Conservation (phyloP, 371 early-diverging fungal species). For the Mucor mucedo region DNA sequence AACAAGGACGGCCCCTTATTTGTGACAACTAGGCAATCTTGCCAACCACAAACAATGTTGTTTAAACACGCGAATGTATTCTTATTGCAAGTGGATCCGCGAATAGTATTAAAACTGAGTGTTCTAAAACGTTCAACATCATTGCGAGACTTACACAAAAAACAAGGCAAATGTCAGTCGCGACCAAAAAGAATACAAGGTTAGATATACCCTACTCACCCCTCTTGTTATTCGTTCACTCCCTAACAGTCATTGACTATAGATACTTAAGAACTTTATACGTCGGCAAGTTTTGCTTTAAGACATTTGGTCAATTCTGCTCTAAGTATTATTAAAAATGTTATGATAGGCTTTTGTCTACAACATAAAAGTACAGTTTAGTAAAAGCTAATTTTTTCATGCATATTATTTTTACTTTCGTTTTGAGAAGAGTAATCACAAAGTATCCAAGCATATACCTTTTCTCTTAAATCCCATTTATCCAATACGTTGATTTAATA, state of each 20-base stretch:
- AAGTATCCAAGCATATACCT: not conserved
- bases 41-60: not conserved
- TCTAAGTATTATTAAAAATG: not conserved
- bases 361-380: not conserved
- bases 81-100: not conserved
- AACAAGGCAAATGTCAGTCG: not conserved
- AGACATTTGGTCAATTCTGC: no score
- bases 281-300: not conserved
- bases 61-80: not conserved
- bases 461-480: not conserved
- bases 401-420: no score
- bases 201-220: not conserved
- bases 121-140: not conserved
- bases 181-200: not conserved
- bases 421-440: no score
- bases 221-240: no score
- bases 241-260: no score
- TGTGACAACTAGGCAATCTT: not conserved
- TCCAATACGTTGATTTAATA: not conserved
- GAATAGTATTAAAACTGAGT: not conserved
- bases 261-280: not conserved
- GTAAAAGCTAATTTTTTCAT: no score
- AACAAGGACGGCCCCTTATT: not conserved
- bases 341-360: not conserved
- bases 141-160: not conserved